phyloP scores from a whole-genome alignment of 345 rosid species.

The Bruguiera sexangula region DNA sequence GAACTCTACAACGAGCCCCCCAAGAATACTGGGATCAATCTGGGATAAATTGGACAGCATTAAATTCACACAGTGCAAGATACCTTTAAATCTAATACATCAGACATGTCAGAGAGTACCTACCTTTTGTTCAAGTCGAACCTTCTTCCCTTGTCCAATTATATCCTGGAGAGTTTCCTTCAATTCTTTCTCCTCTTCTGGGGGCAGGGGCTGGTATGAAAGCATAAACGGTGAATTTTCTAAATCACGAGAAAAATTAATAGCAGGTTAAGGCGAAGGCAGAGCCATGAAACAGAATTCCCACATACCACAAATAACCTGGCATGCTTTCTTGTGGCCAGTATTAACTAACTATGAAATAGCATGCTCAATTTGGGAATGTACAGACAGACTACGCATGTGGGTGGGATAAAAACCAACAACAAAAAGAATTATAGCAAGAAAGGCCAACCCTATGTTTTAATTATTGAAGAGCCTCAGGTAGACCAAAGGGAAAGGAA shows the following conservation, averaged over 20 bases:
- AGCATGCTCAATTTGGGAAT: neutral
- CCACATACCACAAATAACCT: too few relatives aligned
- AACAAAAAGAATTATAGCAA: neutral
- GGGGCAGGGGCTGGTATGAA: slow-evolving; percentile 66
- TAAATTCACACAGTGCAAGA: neutral
- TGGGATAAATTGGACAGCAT: slow-evolving; percentile 23
- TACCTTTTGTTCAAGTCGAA: slow-evolving; percentile 82
- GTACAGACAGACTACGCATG: too few relatives aligned
- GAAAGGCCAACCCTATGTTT: too few relatives aligned
- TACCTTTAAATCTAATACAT: neutral
- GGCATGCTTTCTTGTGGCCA: neutral
- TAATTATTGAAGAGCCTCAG: too few relatives aligned
- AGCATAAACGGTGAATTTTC: slow-evolving; percentile 3
- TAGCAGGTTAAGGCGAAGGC: too few relatives aligned
- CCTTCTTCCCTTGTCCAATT: slow-evolving; percentile 76
- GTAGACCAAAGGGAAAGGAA: too few relatives aligned
- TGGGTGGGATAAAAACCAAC: neutral
- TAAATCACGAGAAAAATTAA: neutral
- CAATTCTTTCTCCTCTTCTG: slow-evolving; percentile 82
- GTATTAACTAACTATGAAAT: neutral
- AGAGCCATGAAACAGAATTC: neutral
- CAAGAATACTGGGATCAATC: slow-evolving; percentile 91
- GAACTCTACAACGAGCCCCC: slow-evolving; percentile 86
- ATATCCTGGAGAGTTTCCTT: slow-evolving; percentile 72
- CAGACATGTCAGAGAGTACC: neutral